Percentiles rank a stretch among this genome's conserved stretches.
These are phyloP conservation scores for Pogostemon cablin DNA, from an alignment of 257 asterid genomes.

Conservation along the genomic window DNA sequence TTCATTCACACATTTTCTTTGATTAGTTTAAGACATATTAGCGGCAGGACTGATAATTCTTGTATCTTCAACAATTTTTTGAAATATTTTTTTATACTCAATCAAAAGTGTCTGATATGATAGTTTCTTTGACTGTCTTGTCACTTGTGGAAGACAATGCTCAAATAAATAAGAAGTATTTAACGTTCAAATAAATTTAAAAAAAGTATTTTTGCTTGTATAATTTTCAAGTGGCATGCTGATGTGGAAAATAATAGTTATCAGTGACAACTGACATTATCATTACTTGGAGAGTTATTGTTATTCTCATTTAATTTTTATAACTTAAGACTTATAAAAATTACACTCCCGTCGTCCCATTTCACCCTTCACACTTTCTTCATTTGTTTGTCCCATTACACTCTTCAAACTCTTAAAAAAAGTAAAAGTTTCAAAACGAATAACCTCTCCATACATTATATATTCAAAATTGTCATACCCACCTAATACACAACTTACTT, in stretches of 20 bases:
- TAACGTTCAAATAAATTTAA: conserved; percentile 23
- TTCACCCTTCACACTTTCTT: too few species aligned
- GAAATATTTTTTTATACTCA: conserved; percentile 15
- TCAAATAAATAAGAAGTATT: conserved; percentile 6
- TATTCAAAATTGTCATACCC: too few species aligned
- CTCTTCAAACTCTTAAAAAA: too few species aligned
- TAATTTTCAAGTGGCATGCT: conserved; percentile 11
- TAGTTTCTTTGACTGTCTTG: conserved; percentile 12
- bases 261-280: neutral
- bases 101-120: conserved; percentile 15
- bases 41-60: conserved; percentile 18
- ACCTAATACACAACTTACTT: too few species aligned
- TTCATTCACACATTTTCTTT: conserved; percentile 20
- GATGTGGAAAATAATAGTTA: conserved; percentile 18
- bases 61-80: conserved; percentile 22
- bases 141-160: neutral
- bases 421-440: too few species aligned
- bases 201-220: conserved; percentile 18
- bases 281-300: neutral
- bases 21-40: conserved; percentile 9
- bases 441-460: too few species aligned
- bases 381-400: too few species aligned
- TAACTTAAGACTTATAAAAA: too few species aligned
- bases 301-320: neutral
- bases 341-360: too few species aligned